A percentile compares a stretch with the other conserved stretches of the same genome.
These are phyloP conservation scores for Tripidium arundinaceum DNA, from an alignment of 202 grass and related monocot species.

Conservation along the genomic window DNA sequence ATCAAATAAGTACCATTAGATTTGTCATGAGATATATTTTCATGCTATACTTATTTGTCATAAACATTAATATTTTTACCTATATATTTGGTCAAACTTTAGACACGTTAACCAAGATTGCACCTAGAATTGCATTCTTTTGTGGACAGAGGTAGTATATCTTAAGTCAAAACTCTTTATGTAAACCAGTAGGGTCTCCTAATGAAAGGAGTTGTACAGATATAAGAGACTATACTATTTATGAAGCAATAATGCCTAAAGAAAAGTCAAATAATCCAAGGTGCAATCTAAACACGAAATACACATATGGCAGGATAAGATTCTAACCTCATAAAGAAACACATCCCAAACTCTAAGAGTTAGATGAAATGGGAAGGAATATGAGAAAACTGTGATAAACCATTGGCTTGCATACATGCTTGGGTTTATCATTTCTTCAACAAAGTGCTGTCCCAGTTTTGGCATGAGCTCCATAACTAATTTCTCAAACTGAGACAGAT, in stretches of 20 bases:
- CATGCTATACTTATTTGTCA: not conserved
- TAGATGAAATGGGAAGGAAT: constrained; percentile 85
- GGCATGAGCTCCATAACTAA: constrained; percentile 81
- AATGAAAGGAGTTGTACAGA: not conserved
- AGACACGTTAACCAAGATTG: not conserved
- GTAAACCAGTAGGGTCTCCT: not conserved
- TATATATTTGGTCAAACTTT: not conserved
- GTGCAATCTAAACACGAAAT: not conserved
- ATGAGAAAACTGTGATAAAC: constrained; percentile 95
- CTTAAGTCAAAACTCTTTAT: not conserved
- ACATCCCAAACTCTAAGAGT: constrained; percentile 96
- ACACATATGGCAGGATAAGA: not conserved
- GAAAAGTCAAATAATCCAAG: not conserved
- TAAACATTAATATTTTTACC: not conserved
- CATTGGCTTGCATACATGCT: constrained; percentile 98
- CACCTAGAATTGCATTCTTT: not conserved
- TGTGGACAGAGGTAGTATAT: not conserved
- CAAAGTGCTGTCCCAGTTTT: constrained; percentile 82
- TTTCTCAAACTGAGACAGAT: constrained; percentile 85
- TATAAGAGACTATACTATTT: not conserved
- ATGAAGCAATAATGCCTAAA: constrained; percentile 5
- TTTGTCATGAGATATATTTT: not conserved
- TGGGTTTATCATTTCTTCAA: constrained; percentile 93
- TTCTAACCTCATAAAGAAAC: constrained; percentile 90
- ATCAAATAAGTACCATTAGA: not conserved